A percentile compares a stretch with the other conserved stretches of the same genome.
phyloP scores from a whole-genome alignment of 2,329 filamentous ascomycete genomes.

The Raffaelea albimanens region DNA sequence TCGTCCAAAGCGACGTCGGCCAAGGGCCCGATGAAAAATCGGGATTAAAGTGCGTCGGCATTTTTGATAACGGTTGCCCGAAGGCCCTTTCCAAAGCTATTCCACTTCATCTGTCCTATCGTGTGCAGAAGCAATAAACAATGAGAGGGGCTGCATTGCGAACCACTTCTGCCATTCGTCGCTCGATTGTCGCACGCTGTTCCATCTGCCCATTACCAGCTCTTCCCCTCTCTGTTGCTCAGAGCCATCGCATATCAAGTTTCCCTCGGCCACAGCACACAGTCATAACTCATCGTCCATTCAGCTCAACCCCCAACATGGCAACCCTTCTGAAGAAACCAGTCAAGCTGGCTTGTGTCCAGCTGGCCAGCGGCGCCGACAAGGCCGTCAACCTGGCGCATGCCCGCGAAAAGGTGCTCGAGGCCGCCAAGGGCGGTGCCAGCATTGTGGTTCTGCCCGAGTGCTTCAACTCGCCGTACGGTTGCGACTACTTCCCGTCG shows the following conservation, averaged over 20 bases:
- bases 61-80: not conserved
- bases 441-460: conserved; percentile 88
- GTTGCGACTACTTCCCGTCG: conserved; percentile 76
- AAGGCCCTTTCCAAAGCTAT: not conserved
- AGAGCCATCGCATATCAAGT: too few relatives aligned
- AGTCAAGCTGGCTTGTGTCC: conserved; percentile 71
- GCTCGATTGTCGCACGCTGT: too few relatives aligned
- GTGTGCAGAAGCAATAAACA: not conserved
- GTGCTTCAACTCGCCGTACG: conserved; percentile 98
- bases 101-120: not conserved
- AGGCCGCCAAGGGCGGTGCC: conserved; percentile 67
- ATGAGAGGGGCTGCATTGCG: not conserved
- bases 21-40: too few relatives aligned
- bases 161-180: too few relatives aligned
- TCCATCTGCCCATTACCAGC: too few relatives aligned
- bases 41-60: not conserved
- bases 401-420: conserved; percentile 72
- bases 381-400: conserved; percentile 76
- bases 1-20: too few relatives aligned
- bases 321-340: conserved; percentile 57
- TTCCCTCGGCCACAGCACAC: too few relatives aligned
- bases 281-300: too few relatives aligned
- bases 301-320: too few relatives aligned
- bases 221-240: too few relatives aligned
- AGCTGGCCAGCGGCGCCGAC: conserved; percentile 72